These are phyloP conservation scores for Thecaphora thlaspeos DNA, from an alignment of 1,284 basidiomycete species.

Conservation along the genomic window DNA sequence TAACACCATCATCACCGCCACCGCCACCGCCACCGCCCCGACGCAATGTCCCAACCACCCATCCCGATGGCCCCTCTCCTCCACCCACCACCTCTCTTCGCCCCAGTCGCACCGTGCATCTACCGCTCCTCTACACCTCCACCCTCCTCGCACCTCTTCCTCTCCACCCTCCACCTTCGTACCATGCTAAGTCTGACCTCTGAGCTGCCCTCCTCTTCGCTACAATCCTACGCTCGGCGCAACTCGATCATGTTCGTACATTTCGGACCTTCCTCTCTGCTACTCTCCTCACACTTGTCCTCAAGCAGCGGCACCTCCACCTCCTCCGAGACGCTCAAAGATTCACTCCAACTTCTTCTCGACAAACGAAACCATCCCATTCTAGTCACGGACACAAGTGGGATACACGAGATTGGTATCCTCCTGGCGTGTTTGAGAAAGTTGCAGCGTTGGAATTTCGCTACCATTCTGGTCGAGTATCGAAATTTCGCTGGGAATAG, in stretches of 20 bases:
- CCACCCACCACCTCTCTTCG: constrained; percentile 40
- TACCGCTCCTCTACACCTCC: constrained; percentile 40
- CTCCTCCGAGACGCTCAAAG: constrained; percentile 46
- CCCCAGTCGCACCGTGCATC: constrained; percentile 46
- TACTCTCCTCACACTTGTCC: constrained; percentile 8
- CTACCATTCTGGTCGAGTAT: constrained; percentile 53
- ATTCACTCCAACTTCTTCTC: constrained; percentile 46
- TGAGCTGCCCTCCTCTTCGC: constrained; percentile 38
- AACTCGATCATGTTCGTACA: constrained; percentile 40
- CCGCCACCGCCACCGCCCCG: no score
- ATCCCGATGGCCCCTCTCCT: background rate
- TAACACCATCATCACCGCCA: no score
- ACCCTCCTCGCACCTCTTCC: constrained; percentile 28
- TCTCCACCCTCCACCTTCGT: constrained; percentile 33
- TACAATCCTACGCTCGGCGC: constrained; percentile 30
- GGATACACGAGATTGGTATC: constrained; percentile 52
- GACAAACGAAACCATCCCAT: constrained; percentile 36
- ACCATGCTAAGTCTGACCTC: constrained; percentile 49
- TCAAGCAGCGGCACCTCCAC: constrained; percentile 18
- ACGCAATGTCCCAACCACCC: no score
- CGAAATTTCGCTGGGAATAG: constrained; percentile 48
- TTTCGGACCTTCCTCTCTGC: constrained; percentile 31
- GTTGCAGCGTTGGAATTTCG: constrained; percentile 53
- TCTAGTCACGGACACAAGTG: constrained; percentile 49
- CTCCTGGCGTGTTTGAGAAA: constrained; percentile 51